These are phyloP conservation scores for Suillus tomentosus DNA, from an alignment of 768 basidiomycete genomes.

Conservation along the genomic window DNA sequence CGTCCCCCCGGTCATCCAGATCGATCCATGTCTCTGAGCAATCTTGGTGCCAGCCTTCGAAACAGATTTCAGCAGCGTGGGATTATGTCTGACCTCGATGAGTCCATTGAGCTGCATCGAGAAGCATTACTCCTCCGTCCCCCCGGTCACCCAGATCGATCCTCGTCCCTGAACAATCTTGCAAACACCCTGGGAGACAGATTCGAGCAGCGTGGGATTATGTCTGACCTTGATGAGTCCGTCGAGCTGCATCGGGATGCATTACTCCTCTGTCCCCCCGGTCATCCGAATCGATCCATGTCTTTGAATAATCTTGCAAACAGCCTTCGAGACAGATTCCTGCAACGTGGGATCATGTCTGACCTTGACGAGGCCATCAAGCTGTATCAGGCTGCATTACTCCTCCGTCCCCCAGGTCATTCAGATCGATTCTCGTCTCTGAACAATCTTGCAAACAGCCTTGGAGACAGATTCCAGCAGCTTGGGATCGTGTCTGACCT, in stretches of 20 bases:
- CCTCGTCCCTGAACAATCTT: background rate
- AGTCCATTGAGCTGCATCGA: background rate
- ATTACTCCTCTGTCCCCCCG: background rate
- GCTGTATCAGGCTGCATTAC: background rate
- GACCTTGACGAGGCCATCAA: conserved; percentile 23
- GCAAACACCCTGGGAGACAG: background rate
- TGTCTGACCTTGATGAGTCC: background rate
- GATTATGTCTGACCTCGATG: background rate
- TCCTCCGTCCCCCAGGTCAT: background rate
- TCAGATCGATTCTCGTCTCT: conserved; percentile 7
- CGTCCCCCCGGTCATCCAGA: background rate
- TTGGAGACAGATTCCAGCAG: conserved; percentile 11
- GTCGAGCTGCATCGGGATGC: background rate
- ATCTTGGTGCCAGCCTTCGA: background rate
- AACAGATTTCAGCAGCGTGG: background rate
- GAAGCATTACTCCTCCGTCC: background rate
- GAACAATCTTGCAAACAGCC: conserved; percentile 17
- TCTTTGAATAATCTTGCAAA: background rate
- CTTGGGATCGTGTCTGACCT: conserved; percentile 15
- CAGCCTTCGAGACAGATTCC: background rate
- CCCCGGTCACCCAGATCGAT: background rate
- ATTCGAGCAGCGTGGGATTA: background rate
- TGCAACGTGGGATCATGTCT: background rate
- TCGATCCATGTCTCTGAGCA: background rate
- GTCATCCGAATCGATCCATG: background rate